A percentile compares a stretch with the other conserved stretches of the same genome.
phyloP scores from a whole-genome alignment of 768 basidiomycete genomes.

The Leccinum arenicola region DNA sequence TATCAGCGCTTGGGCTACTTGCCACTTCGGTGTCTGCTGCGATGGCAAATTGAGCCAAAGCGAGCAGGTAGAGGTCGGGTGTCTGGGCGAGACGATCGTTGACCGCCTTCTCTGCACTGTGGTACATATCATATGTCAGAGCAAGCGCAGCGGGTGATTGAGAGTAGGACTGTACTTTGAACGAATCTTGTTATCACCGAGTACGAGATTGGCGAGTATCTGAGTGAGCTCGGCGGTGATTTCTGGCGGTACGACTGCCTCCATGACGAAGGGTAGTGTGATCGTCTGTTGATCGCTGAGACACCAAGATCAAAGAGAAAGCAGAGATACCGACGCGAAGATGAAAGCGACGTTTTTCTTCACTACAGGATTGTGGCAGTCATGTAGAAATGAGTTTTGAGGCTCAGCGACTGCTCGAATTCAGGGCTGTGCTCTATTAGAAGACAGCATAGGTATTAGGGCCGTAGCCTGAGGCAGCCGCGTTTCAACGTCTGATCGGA shows the following conservation, averaged over 20 bases:
- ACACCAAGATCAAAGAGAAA: neutral
- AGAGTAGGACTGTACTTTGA: constrained; percentile 45
- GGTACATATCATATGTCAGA: constrained; percentile 11
- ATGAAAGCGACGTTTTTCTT: too few relatives aligned
- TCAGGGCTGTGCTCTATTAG: too few relatives aligned
- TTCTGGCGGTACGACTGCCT: constrained; percentile 48
- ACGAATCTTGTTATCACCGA: constrained; percentile 82
- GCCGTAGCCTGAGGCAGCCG: too few relatives aligned
- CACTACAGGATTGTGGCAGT: too few relatives aligned
- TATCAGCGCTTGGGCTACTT: constrained; percentile 28
- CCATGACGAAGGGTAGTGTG: constrained; percentile 19
- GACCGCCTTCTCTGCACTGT: constrained; percentile 75
- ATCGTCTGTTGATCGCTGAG: constrained; percentile 1
- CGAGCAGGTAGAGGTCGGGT: constrained; percentile 77
- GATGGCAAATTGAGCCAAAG: constrained; percentile 75
- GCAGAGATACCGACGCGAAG: too few relatives aligned
- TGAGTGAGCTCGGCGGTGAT: constrained; percentile 77
- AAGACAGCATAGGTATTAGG: too few relatives aligned
- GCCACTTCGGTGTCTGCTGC: constrained; percentile 79
- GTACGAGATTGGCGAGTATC: constrained; percentile 79
- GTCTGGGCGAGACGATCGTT: constrained; percentile 76
- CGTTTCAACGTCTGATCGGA: too few relatives aligned
- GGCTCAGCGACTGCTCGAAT: too few relatives aligned
- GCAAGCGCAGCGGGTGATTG: neutral
- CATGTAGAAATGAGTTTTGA: too few relatives aligned